Evolutionary conservation across 768 basidiomycete genomes (phyloP).

Genomic region (Pisolithus sp.): DNA sequence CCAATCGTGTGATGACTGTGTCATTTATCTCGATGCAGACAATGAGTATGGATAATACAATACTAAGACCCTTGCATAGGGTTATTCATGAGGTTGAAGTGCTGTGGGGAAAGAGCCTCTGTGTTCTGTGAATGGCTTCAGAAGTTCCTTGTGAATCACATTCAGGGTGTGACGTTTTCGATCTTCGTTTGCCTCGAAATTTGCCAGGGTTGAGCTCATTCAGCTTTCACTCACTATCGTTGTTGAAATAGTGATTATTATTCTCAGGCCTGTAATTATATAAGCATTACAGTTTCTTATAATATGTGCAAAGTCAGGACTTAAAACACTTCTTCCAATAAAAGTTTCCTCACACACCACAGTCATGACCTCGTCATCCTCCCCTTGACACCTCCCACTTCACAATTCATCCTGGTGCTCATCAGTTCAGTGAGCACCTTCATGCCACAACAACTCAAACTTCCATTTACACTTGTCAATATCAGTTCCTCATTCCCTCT

Average conservation of each 20-base stretch:
- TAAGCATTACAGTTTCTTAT: too few species aligned
- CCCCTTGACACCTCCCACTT: too few species aligned
- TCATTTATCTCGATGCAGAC: slow-evolving; percentile 39
- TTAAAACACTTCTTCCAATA: too few species aligned
- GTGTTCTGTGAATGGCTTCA: slow-evolving; percentile 73
- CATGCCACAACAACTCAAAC: too few species aligned
- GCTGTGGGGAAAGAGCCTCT: slow-evolving; percentile 35
- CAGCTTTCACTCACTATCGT: slow-evolving; percentile 71
- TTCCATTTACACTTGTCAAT: too few species aligned
- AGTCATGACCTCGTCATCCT: too few species aligned
- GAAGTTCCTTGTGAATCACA: slow-evolving; percentile 80
- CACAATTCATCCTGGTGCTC: too few species aligned
- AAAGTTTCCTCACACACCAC: too few species aligned
- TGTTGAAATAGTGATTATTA: slow-evolving; percentile 32
- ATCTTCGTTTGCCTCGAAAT: slow-evolving; percentile 76
- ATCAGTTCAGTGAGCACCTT: too few species aligned
- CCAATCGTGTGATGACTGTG: slow-evolving; percentile 65
- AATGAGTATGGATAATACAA: slow-evolving; percentile 59
- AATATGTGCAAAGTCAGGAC: too few species aligned
- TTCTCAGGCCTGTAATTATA: slow-evolving; percentile 55
- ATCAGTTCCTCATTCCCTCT: too few species aligned
- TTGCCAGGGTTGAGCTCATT: slow-evolving; percentile 91
- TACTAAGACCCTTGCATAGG: slow-evolving; percentile 70
- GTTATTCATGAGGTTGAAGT: slow-evolving; percentile 47
- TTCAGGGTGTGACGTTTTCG: slow-evolving; percentile 87